These are phyloP conservation scores for Kodamaea kaohsiungensis DNA, from an alignment of 805 yeast species.

Conservation along the genomic window DNA sequence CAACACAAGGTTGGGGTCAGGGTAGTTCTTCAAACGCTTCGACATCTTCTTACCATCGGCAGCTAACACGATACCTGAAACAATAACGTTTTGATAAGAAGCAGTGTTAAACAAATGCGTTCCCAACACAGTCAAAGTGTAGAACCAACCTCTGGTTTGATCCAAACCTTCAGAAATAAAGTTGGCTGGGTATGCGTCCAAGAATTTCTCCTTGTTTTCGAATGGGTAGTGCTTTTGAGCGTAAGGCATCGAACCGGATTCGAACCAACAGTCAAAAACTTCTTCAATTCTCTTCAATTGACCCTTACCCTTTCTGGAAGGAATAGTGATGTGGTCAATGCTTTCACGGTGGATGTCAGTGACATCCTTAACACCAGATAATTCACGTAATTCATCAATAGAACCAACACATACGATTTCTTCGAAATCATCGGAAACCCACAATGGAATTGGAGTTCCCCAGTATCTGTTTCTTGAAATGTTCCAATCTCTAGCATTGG, in stretches of 20 bases:
- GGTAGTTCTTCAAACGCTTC: constrained; percentile 95
- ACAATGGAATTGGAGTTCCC: constrained; percentile 99
- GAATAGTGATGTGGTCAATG: constrained; percentile 90
- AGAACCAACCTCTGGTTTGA: constrained; percentile 99
- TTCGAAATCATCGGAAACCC: constrained; percentile 93
- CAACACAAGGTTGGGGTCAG: constrained; percentile 85
- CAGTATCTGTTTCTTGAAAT: constrained; percentile 97
- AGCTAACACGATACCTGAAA: constrained; percentile 94
- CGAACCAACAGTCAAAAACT: constrained; percentile 99
- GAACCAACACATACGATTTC: constrained; percentile 95
- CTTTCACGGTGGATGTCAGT: constrained; percentile 92
- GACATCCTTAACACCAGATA: constrained; percentile 79
- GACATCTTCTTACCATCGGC: constrained; percentile 99
- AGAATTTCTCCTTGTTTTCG: constrained; percentile 73
- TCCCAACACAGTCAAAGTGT: constrained; percentile 93
- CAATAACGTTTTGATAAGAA: constrained; percentile 94
- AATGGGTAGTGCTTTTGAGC: constrained; percentile 97
- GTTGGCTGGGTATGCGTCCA: constrained; percentile 87
- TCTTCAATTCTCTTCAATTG: constrained; percentile 87
- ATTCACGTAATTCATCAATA: constrained; percentile 77
- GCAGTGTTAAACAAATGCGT: constrained; percentile 90
- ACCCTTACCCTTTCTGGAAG: constrained; percentile 89
- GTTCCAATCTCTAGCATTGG: constrained; percentile 99
- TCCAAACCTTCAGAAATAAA: constrained; percentile 98
- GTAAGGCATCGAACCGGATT: constrained; percentile 98